phyloP scores from a whole-genome alignment of 106 monocot genomes.

The Dioscorea zingiberensis region DNA sequence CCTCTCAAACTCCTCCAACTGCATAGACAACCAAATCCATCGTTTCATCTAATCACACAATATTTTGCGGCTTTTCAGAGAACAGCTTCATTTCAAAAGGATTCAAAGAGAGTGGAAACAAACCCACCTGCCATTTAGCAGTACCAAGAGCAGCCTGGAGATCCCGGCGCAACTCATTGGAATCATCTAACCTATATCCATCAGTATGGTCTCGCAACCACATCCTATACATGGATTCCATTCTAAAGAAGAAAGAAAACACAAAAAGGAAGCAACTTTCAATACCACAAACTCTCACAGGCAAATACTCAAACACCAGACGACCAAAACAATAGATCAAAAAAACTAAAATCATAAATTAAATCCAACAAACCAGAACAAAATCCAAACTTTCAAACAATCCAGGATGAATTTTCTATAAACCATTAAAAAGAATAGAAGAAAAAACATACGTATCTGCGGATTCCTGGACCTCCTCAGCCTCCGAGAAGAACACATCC shows the following conservation, averaged over 20 bases:
- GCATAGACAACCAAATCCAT: conserved; percentile 6
- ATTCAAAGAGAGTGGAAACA: neutral
- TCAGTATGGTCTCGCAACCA: conserved; percentile 44
- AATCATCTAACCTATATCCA: conserved; percentile 20
- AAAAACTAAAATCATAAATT: neutral
- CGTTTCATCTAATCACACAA: neutral
- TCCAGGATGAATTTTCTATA: neutral
- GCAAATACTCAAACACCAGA: conserved; percentile 11
- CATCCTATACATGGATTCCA: conserved; percentile 75
- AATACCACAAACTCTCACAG: conserved; percentile 4
- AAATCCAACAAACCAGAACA: neutral
- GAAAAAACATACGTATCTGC: conserved; percentile 39
- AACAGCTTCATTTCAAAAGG: neutral
- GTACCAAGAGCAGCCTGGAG: conserved; percentile 71
- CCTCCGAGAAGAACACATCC: conserved; percentile 76
- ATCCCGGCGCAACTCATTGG: conserved; percentile 47
- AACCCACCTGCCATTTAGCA: conserved; percentile 84
- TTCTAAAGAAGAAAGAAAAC: conserved; percentile 32
- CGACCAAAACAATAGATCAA: neutral
- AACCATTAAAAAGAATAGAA: neutral
- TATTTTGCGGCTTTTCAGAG: no score
- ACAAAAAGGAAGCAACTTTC: neutral
- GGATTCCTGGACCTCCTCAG: conserved; percentile 88
- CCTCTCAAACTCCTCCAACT: conserved; percentile 88
- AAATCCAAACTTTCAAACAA: conserved; percentile 5